Evolutionary conservation across 1,139 yeast genomes (phyloP).

Genomic region (Chernovozyma sophiae-reginae): DNA sequence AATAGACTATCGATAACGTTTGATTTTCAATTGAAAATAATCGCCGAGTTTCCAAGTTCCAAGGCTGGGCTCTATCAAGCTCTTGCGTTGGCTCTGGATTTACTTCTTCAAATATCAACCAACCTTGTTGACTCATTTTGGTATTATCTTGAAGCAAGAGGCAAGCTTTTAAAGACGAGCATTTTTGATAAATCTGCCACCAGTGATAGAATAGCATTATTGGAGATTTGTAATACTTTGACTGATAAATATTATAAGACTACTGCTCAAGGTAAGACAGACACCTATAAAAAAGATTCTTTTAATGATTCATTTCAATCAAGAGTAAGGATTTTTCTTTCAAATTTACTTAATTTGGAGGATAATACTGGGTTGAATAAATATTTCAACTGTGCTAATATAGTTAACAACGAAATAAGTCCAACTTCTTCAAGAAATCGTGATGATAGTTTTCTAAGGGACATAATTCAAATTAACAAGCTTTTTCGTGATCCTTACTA

Average conservation of each 20-base stretch:
- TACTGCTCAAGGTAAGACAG: conserved; percentile 14
- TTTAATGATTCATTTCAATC: conserved; percentile 37
- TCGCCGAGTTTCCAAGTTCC: conserved; percentile 9
- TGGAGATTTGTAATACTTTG: conserved; percentile 36
- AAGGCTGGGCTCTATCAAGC: conserved; percentile 24
- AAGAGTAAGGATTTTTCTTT: conserved; percentile 32
- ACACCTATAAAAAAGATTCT: conserved; percentile 34
- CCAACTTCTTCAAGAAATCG: conserved; percentile 12
- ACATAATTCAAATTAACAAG: conserved; percentile 28
- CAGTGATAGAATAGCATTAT: conserved; percentile 35
- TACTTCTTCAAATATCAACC: conserved; percentile 20
- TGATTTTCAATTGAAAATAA: conserved; percentile 17
- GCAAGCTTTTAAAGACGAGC: conserved; percentile 14
- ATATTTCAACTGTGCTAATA: conserved; percentile 30
- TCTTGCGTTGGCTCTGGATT: conserved; percentile 18
- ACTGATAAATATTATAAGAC: conserved; percentile 27
- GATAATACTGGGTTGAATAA: conserved; percentile 47
- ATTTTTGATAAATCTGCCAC: conserved; percentile 27
- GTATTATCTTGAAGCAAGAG: conserved; percentile 35
- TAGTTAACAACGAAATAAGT: conserved; percentile 20
- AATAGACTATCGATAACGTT: conserved; percentile 18
- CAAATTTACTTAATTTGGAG: conserved; percentile 33
- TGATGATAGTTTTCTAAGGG: conserved; percentile 28
- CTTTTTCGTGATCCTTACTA: conserved; percentile 36
- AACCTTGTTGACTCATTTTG: conserved; percentile 27